Conservation (phyloP, 2,329 filamentous ascomycete species). For the Pseudogymnoascus sp. region DNA sequence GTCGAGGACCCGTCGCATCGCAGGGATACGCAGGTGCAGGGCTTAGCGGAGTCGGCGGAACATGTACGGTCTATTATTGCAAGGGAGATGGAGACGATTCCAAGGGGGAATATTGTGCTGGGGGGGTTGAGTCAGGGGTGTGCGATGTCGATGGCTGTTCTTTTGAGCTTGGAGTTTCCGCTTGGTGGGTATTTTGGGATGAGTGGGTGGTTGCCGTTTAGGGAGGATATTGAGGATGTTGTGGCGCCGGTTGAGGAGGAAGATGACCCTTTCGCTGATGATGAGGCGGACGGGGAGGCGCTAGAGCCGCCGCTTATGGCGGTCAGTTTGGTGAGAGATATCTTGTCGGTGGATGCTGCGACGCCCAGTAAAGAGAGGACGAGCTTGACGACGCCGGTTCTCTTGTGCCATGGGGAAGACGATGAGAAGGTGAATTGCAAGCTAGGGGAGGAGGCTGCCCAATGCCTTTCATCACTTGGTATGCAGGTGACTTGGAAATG, state of each 20-base stretch:
- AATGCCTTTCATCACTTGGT: constrained; percentile 29
- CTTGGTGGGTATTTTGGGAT: constrained; percentile 39
- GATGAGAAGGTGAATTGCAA: constrained; percentile 1
- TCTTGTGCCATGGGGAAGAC: not conserved
- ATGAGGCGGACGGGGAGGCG: not conserved
- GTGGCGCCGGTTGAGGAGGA: constrained; percentile 1
- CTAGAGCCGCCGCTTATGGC: not conserved
- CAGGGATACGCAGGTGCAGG: constrained; percentile 35
- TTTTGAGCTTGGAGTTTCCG: constrained; percentile 31
- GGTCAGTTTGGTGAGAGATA: not conserved
- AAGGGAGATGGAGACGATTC: constrained; percentile 27
- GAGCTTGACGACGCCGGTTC: not conserved
- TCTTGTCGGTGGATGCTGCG: not conserved
- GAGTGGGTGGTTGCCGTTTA: constrained; percentile 38
- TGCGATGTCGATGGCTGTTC: constrained; percentile 35
- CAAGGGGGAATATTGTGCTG: constrained; percentile 35
- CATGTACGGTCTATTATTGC: constrained; percentile 30
- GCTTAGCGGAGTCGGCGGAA: constrained; percentile 33
- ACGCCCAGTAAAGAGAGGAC: not conserved
- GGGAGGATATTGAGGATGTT: constrained; percentile 27
- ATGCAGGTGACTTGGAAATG: constrained; percentile 31
- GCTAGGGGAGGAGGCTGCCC: constrained; percentile 33
- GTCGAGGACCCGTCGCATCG: constrained; percentile 33
- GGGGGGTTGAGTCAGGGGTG: constrained; percentile 47
- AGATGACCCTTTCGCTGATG: not conserved